Base-by-base conservation (phyloP, 306 rosid genomes). In the Rosa persica region DNA sequence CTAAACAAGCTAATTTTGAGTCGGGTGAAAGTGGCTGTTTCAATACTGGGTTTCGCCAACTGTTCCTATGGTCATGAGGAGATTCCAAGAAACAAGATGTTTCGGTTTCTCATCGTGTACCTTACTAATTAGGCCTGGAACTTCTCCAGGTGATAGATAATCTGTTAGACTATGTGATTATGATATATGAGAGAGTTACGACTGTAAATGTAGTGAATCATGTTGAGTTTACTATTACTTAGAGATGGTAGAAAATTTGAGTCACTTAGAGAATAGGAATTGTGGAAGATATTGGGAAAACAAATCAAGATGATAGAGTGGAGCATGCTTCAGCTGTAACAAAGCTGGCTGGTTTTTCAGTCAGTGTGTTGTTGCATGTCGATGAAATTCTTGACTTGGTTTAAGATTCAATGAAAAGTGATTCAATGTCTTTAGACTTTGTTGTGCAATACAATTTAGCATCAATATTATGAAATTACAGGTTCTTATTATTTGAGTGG, bases 61-160 rank as follows among this genome's bases (percentile, higher is more conserved):
- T 66, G 0, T 19, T 66, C 70, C 70, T 66, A 10, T 66, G 23
- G 46, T n/a, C 47, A 66, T 38, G 23, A 36, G 70, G 47, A 66
- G 58, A 67, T 89, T 84, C 86, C 88, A 2, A 86, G 82, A 74
- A 89, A 82, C 49, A 97, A 91, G 87, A 89, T 92, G 82, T 84
- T 86, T 82, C 90, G 80, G 52, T 89, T 95, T 95, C 98, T 47
- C 98, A 91, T 83, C 88, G 73, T 76, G 90, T 91, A 66, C 98
- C 96, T 73, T 89, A 97, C n/a, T 71, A 74, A 64, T 73, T 79
- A 48, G 89, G 97, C 22, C n/a, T 60, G 16, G 90, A 95, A 51
- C 91, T 91, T 84, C 90, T 92, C 68, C 87, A 88, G 80, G 85
- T 93, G 2, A 82, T 89, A 76, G 51, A 78, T 67, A 87, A 79